Conservation (phyloP, 2,329 filamentous ascomycete species). For the Periconia sp. region DNA sequence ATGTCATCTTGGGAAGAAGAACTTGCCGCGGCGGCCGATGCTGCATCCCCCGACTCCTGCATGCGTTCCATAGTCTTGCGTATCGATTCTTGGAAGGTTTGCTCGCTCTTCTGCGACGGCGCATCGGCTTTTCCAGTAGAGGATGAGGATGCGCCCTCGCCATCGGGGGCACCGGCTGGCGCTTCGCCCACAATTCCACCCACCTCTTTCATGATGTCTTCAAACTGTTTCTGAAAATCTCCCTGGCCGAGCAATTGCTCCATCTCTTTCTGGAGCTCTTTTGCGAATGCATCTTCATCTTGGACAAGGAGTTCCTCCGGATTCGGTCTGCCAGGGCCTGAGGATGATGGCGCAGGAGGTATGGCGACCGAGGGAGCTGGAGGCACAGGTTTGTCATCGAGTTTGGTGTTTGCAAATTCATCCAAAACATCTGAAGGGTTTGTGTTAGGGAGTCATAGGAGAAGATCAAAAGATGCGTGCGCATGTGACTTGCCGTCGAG, state of each 20-base stretch:
- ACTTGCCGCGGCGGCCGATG: conserved; percentile 73
- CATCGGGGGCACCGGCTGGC: conserved; percentile 17
- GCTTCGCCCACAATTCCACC: conserved; percentile 46
- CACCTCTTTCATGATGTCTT: conserved; percentile 74
- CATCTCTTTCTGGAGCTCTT: conserved; percentile 89
- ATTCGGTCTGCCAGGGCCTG: conserved; percentile 42
- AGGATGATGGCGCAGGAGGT: conserved; percentile 40
- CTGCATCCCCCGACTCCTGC: conserved; percentile 83
- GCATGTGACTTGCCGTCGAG: conserved; percentile 68
- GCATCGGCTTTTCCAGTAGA: conserved; percentile 11
- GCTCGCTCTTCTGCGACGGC: conserved; percentile 52
- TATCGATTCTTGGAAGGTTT: conserved; percentile 89
- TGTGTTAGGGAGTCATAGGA: conserved; percentile 8
- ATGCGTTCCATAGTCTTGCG: conserved; percentile 94
- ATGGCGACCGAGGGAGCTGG: conserved; percentile 19
- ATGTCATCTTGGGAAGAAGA: conserved; percentile 68
- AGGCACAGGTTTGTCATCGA: conserved; percentile 51
- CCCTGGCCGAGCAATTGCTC: conserved; percentile 73
- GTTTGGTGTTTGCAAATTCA: conserved; percentile 73
- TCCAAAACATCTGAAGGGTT: conserved; percentile 75
- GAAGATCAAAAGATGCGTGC: not conserved
- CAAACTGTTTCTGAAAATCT: conserved; percentile 78
- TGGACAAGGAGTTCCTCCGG: conserved; percentile 33
- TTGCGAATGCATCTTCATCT: conserved; percentile 71
- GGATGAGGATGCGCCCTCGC: conserved; percentile 25